These are phyloP conservation scores for Kazachstania martiniae DNA, from an alignment of 805 yeast genomes.

Conservation along the genomic window DNA sequence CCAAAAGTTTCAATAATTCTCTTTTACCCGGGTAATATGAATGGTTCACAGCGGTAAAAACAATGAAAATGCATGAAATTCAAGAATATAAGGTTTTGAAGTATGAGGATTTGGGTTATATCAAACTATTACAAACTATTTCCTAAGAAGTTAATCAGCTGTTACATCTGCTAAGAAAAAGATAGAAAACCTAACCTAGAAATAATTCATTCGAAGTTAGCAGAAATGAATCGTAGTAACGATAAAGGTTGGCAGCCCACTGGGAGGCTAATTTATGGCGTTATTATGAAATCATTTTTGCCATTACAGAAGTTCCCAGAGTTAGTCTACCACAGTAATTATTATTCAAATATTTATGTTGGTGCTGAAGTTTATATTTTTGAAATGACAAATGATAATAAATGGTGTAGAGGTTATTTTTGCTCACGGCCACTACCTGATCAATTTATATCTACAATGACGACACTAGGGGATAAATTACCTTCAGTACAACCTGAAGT, in stretches of 20 bases:
- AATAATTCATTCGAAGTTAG: no score
- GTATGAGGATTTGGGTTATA: no score
- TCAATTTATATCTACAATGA: conserved; percentile 47
- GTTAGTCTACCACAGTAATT: conserved; percentile 23
- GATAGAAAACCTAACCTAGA: no score
- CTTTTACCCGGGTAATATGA: no score
- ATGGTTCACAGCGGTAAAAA: no score
- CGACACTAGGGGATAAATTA: conserved; percentile 47
- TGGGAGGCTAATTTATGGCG: conserved; percentile 34
- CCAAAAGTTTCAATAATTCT: no score
- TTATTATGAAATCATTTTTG: conserved; percentile 34
- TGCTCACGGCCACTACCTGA: conserved; percentile 59
- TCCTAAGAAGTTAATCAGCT: no score
- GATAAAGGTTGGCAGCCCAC: conserved; percentile 36
- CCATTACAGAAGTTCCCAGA: conserved; percentile 33
- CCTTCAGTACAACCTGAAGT: conserved; percentile 45
- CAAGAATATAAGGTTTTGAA: no score
- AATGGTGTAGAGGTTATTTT: conserved; percentile 76
- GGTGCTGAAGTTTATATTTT: conserved; percentile 74
- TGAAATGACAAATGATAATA: conserved; percentile 41
- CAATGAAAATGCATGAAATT: no score
- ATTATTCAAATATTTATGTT: conserved; percentile 47
- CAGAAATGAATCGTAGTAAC: not conserved
- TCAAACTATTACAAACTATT: no score
- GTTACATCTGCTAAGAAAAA: no score